Conservation (phyloP, 2,329 filamentous ascomycete genomes). For the Fusarium pseudonygamai region DNA sequence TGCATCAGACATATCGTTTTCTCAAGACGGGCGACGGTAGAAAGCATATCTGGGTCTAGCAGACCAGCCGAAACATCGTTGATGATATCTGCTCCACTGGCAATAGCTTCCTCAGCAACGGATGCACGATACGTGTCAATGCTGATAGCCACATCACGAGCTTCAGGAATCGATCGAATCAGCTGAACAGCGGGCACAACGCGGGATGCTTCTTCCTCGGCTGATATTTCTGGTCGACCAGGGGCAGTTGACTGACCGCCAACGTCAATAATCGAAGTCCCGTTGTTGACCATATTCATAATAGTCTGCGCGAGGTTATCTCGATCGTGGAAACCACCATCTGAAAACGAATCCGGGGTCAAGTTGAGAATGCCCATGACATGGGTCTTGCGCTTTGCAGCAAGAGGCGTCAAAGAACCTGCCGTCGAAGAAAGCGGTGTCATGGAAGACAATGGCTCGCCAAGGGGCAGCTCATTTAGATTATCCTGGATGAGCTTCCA, state of each 20-base stretch:
- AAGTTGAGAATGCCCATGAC: constrained; percentile 96
- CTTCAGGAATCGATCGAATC: constrained; percentile 73
- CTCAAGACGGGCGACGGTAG: constrained; percentile 78
- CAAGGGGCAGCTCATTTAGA: constrained; percentile 65
- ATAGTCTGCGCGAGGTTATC: constrained; percentile 68
- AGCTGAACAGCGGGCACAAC: constrained; percentile 81
- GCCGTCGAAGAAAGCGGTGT: constrained; percentile 61
- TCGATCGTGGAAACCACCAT: constrained; percentile 74
- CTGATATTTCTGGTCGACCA: constrained; percentile 71
- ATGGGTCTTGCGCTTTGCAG: constrained; percentile 70
- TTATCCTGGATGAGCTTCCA: constrained; percentile 70
- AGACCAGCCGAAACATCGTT: constrained; percentile 91
- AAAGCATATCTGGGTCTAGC: constrained; percentile 83
- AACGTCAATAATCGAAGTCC: constrained; percentile 88
- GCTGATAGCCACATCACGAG: constrained; percentile 75
- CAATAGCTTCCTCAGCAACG: constrained; percentile 80
- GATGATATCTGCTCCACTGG: constrained; percentile 87
- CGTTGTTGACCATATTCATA: constrained; percentile 68
- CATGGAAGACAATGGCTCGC: constrained; percentile 64
- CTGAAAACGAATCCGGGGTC: constrained; percentile 96
- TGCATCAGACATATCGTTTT: constrained; percentile 90
- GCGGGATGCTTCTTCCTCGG: constrained; percentile 78
- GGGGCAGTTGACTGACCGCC: constrained; percentile 95
- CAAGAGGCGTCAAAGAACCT: constrained; percentile 67
- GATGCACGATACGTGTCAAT: constrained; percentile 91